These are phyloP conservation scores for Leccinum cinnamomeum DNA, from an alignment of 1,284 basidiomycete genomes.

Conservation along the genomic window DNA sequence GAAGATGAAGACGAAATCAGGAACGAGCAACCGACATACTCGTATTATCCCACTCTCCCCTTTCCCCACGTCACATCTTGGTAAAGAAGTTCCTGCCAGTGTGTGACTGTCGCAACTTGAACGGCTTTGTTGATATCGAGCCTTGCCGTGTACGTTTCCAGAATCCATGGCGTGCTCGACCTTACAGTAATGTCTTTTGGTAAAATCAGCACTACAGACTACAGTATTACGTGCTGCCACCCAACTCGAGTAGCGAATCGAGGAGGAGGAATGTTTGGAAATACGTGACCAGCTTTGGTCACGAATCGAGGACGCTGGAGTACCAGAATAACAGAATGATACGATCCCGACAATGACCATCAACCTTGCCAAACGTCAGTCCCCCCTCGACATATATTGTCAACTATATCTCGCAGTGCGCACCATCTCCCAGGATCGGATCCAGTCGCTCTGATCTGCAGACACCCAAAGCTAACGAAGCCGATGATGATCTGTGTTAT, in stretches of 20 bases:
- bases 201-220: too few relatives aligned
- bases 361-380: constrained; percentile 45
- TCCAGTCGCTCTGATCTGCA: constrained; percentile 54
- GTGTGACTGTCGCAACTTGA: constrained; percentile 23
- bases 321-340: constrained; percentile 47
- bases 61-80: too few relatives aligned
- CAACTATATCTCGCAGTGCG: constrained; percentile 10
- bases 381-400: background rate
- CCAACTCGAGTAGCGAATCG: constrained; percentile 49
- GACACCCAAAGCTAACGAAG: constrained; percentile 66
- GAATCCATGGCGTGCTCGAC: constrained; percentile 13
- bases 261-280: constrained; percentile 64
- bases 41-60: too few relatives aligned
- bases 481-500: constrained; percentile 62
- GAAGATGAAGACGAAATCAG: too few relatives aligned
- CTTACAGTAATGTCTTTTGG: too few relatives aligned
- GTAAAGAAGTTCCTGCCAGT: too few relatives aligned
- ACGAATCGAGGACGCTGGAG: constrained; percentile 6
- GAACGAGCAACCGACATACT: too few relatives aligned
- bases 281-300: constrained; percentile 2
- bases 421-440: constrained; percentile 73
- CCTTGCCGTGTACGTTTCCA: constrained; percentile 27
- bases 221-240: too few relatives aligned
- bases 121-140: constrained; percentile 39
- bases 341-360: constrained; percentile 69